These are phyloP conservation scores for Melanomma pulvis-pyrius DNA, from an alignment of 495 filamentous ascomycete species.

Conservation along the genomic window DNA sequence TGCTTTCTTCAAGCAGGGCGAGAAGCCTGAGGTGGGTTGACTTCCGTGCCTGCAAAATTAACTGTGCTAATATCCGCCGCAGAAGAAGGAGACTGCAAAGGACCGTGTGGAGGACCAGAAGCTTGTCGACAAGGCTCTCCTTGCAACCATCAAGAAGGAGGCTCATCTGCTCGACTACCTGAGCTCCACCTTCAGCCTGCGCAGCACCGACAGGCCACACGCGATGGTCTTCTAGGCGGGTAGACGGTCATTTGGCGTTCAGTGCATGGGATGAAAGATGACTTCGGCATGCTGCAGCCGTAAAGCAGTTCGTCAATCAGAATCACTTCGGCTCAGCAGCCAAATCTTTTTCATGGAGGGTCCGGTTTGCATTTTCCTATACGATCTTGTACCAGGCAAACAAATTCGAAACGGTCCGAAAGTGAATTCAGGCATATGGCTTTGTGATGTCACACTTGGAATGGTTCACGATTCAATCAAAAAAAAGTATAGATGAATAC, in stretches of 20 bases:
- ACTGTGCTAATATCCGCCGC: slow-evolving; percentile 35
- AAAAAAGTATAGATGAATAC: neutral
- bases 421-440: slow-evolving; percentile 17
- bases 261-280: slow-evolving; percentile 36
- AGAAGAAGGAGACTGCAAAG: slow-evolving; percentile 95
- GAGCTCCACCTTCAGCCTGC: slow-evolving; percentile 87
- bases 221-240: slow-evolving; percentile 65
- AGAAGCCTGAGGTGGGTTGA: slow-evolving; percentile 86
- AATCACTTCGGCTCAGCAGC: slow-evolving; percentile 27
- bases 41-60: neutral
- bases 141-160: slow-evolving; percentile 94
- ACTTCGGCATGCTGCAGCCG: slow-evolving; percentile 38
- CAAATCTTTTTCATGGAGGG: slow-evolving; percentile 32
- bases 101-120: slow-evolving; percentile 95
- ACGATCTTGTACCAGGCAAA: slow-evolving; percentile 32
- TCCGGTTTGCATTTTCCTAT: slow-evolving; percentile 35
- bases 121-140: slow-evolving; percentile 89
- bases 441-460: slow-evolving; percentile 21
- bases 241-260: slow-evolving; percentile 29
- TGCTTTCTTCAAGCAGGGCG: slow-evolving; percentile 95
- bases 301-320: slow-evolving; percentile 32
- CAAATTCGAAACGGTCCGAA: slow-evolving; percentile 37
- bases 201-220: slow-evolving; percentile 97
- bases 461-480: neutral
- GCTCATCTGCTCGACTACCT: slow-evolving; percentile 87